Conservation (phyloP, 257 asterid species). For the Eucommia ulmoides region DNA sequence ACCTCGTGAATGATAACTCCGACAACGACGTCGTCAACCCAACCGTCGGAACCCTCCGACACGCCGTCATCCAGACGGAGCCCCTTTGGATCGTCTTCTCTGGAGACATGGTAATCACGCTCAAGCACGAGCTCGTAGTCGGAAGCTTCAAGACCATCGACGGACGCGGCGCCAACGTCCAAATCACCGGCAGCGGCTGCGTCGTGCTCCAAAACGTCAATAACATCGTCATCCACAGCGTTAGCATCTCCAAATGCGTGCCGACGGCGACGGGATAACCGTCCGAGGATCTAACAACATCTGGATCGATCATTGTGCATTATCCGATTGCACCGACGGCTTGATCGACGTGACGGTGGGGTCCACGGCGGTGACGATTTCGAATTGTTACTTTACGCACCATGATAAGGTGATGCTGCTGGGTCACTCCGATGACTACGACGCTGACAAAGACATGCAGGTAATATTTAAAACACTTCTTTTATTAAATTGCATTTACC, state of each 20-base stretch:
- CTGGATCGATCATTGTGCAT: slow-evolving; percentile 11
- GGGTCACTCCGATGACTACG: slow-evolving; percentile 54
- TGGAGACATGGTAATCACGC: slow-evolving; percentile 3
- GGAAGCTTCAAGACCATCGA: slow-evolving; percentile 9
- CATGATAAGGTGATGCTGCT: slow-evolving; percentile 22
- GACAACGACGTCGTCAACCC: slow-evolving; percentile 7
- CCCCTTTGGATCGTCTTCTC: slow-evolving; percentile 11
- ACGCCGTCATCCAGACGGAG: slow-evolving; percentile 5
- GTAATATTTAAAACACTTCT: too few species aligned
- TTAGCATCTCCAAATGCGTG: background rate
- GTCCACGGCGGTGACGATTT: slow-evolving; percentile 2
- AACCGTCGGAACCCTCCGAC: slow-evolving; percentile 8
- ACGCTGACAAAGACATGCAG: slow-evolving; percentile 45
- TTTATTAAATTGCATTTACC: too few species aligned
- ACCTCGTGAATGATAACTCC: slow-evolving; percentile 5
- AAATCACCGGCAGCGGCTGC: slow-evolving; percentile 6
- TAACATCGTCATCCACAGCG: slow-evolving; percentile 5
- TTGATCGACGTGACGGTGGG: slow-evolving; percentile 2
- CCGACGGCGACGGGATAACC: slow-evolving; percentile 4
- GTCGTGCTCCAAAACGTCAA: background rate
- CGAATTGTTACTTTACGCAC: slow-evolving; percentile 3
- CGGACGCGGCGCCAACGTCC: slow-evolving; percentile 10
- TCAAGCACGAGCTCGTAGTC: slow-evolving; percentile 5
- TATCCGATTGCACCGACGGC: slow-evolving; percentile 2
- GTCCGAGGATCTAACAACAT: background rate